phyloP scores from a whole-genome alignment of 306 rosid species.

The Glycine soja region DNA sequence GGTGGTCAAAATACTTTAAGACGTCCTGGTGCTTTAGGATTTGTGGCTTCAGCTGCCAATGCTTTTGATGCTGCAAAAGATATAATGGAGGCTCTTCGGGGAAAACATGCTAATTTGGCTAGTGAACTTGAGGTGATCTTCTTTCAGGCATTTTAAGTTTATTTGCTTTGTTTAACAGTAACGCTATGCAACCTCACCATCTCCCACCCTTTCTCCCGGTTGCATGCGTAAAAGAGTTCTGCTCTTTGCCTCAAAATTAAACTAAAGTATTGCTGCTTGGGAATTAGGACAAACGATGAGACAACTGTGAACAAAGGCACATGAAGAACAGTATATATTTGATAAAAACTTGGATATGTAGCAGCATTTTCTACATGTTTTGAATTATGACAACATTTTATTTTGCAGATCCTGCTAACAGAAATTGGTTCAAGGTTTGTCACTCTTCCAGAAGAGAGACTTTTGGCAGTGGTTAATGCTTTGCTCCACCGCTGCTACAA shows the following conservation, averaged over 20 bases:
- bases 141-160: constrained; percentile 37
- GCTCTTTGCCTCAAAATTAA: not conserved
- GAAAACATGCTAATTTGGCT: constrained; percentile 98
- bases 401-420: constrained; percentile 83
- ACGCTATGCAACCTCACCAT: constrained; percentile 23
- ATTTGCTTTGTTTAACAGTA: constrained; percentile 24
- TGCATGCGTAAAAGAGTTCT: constrained; percentile 15
- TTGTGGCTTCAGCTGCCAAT: constrained; percentile 92
- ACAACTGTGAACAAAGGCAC: constrained; percentile 11
- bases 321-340: constrained; percentile 14
- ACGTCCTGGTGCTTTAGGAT: constrained; percentile 90
- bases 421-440: constrained; percentile 99
- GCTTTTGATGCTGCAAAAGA: constrained; percentile 99
- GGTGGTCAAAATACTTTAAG: constrained; percentile 84
- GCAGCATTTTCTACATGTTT: not conserved
- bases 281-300: constrained; percentile 6
- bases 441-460: constrained; percentile 98
- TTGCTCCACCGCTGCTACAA: constrained; percentile 99
- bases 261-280: not conserved
- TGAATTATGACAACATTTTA: constrained; percentile 13
- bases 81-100: constrained; percentile 98
- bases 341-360: constrained; percentile 7
- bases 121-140: constrained; percentile 92
- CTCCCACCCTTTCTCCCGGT: not conserved
- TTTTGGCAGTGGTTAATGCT: constrained; percentile 97